Evolutionary conservation across 306 rosid genomes (phyloP), one percentile per base, ranked within the genome.

Genomic region (Boehmeria nivea): DNA sequence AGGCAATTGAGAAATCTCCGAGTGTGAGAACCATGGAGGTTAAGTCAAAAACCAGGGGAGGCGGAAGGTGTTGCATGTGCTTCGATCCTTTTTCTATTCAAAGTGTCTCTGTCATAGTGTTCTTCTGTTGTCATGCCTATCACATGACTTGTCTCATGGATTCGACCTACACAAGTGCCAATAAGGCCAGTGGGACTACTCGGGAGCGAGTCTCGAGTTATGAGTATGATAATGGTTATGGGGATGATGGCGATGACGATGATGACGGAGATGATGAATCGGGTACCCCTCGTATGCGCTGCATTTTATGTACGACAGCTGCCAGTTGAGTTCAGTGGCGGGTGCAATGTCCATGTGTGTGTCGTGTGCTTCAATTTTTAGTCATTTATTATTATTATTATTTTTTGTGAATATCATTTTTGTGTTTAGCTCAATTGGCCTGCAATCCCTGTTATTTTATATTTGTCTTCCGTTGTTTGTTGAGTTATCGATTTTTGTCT

Each of bases 61-160:
- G 99, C 21, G 85, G 87, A 71, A 79, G 99, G 75, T 91, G 99
- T 71, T 91, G 99, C 78, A 87, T 91, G 66, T 91, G 99, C 77
- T 91, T 91, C 54, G 91, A 91, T 42, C 99, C 89, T 24, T 84
- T 91, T 68, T 78, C 83, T 6, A 82, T 91, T 63, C 96, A 78
- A 60, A 78, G 73, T 66, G 78, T 87, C 50, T 84, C 95, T 0
- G 87, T 91, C 67, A 64, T 87, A 39, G 84, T 72, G 61, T 91
- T 91, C 95, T 87, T 91, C 72, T 79, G 85, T 57, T 75, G 81
- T 49, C 85, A 75, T 61, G 78, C 81, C 22, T 79, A 79, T 56
- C 81, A 79, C 46, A 64, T 49, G 43, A 68, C 75, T 33, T 91
- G 99, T 76, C 95, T 91, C 61, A 75, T 57, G 80, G 93, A 91